Conservation (phyloP, 176 grass and related monocot genomes). For the Oryza punctata region DNA sequence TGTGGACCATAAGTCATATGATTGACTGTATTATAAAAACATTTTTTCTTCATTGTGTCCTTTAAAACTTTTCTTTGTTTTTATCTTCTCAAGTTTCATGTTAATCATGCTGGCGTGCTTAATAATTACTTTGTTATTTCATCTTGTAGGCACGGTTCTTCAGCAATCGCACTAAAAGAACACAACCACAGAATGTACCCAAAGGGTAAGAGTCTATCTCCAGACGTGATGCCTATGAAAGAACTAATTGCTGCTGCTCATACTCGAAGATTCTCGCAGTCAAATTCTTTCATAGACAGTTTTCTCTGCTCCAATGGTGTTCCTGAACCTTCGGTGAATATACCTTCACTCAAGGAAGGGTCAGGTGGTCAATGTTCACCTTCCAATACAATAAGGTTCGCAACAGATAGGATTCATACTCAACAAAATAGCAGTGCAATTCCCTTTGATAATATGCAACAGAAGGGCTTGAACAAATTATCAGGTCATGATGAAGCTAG, state of each 20-base stretch:
- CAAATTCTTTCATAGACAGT: constrained; percentile 63
- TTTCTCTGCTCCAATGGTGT: constrained; percentile 55
- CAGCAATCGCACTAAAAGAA: constrained; percentile 37
- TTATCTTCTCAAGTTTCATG: constrained; percentile 15
- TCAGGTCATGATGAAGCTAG: constrained; percentile 56
- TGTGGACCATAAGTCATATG: constrained; percentile 4
- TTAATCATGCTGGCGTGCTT: constrained; percentile 15
- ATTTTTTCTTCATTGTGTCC: not conserved
- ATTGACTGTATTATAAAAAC: not conserved
- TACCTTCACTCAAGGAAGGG: constrained; percentile 58
- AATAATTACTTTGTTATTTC: constrained; percentile 35
- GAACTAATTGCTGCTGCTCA: constrained; percentile 71
- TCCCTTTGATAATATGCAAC: constrained; percentile 48
- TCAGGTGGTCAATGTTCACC: constrained; percentile 57
- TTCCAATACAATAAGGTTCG: constrained; percentile 47
- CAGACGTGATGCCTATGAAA: constrained; percentile 65
- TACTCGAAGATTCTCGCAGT: constrained; percentile 54
- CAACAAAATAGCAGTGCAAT: constrained; percentile 46
- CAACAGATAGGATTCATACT: constrained; percentile 51
- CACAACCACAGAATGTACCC: constrained; percentile 34
- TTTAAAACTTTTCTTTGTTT: not conserved
- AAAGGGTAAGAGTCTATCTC: constrained; percentile 57
- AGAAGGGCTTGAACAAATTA: constrained; percentile 48
- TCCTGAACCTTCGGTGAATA: constrained; percentile 49
- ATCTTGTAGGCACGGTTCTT: constrained; percentile 71